Evolutionary conservation across 345 rosid genomes (phyloP).

Genomic region (Populus davidiana): DNA sequence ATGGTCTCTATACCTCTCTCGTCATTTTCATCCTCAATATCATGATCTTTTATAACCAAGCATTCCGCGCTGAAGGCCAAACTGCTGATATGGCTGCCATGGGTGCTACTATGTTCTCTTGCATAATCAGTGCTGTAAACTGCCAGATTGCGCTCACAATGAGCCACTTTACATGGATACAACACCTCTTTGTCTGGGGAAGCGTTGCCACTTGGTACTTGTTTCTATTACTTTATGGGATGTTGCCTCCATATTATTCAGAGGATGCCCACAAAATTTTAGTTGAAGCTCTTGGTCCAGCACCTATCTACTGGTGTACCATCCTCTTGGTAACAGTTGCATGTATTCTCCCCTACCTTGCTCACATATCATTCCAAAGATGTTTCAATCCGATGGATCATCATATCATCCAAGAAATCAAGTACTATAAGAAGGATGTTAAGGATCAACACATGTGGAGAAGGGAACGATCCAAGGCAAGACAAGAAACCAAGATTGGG

Average conservation of each 20-base stretch:
- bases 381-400: conserved; percentile 82
- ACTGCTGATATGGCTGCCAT: conserved; percentile 83
- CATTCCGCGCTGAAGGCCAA: conserved; percentile 71
- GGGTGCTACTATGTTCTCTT: conserved; percentile 92
- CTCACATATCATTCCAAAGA: conserved; percentile 70
- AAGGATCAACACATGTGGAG: conserved; percentile 82
- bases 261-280: conserved; percentile 66
- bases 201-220: conserved; percentile 78
- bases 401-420: conserved; percentile 93
- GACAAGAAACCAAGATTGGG: conserved; percentile 92
- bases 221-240: conserved; percentile 65
- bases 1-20: conserved; percentile 73
- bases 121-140: conserved; percentile 87
- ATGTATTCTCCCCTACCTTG: conserved; percentile 59
- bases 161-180: conserved; percentile 98
- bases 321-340: conserved; percentile 64
- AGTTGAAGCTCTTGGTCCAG: conserved; percentile 76
- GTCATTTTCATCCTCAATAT: conserved; percentile 73
- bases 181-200: conserved; percentile 86
- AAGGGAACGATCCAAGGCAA: conserved; percentile 80
- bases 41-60: conserved; percentile 57
- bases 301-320: conserved; percentile 71
- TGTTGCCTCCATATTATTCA: conserved; percentile 52
- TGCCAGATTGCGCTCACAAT: conserved; percentile 86
- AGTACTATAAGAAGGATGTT: conserved; percentile 68